phyloP scores from a whole-genome alignment of 2,329 filamentous ascomycete genomes.

The Leptodontidium sp. region DNA sequence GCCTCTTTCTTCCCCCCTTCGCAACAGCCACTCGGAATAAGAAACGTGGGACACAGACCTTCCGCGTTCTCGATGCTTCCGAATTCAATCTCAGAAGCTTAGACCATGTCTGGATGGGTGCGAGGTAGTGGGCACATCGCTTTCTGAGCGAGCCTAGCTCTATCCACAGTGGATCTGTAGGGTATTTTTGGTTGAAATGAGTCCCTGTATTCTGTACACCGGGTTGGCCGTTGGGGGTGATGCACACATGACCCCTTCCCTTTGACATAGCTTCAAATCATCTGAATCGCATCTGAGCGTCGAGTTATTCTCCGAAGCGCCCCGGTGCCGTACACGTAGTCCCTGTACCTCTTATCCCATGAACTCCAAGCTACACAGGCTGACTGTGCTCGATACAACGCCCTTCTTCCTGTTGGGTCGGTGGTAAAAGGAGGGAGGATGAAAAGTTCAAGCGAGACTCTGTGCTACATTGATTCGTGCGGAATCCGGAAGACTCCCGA shows the following conservation, averaged over 20 bases:
- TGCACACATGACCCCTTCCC: too few relatives aligned
- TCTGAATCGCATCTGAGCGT: too few relatives aligned
- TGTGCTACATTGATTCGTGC: not conserved
- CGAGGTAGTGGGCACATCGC: too few relatives aligned
- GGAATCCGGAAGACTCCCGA: not conserved
- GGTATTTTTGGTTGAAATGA: not conserved
- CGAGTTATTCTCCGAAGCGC: constrained; percentile 1
- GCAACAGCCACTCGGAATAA: not conserved
- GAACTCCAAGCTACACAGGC: not conserved
- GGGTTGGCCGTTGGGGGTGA: too few relatives aligned
- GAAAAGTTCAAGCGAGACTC: too few relatives aligned
- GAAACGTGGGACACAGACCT: not conserved
- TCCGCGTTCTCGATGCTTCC: too few relatives aligned
- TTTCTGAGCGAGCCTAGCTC: not conserved
- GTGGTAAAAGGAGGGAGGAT: not conserved
- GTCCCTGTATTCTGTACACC: too few relatives aligned
- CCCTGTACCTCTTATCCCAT: not conserved
- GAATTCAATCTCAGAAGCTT: not conserved
- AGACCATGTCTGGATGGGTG: not conserved
- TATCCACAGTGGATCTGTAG: not conserved
- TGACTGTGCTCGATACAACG: not conserved
- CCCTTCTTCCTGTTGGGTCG: too few relatives aligned
- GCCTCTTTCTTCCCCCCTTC: not conserved
- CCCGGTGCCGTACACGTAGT: not conserved
- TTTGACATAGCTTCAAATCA: too few relatives aligned